Evolutionary conservation across 148 eudicot genomes (phyloP), one percentile per base, ranked within the genome.

Genomic region (Fallopia convolvulus): DNA sequence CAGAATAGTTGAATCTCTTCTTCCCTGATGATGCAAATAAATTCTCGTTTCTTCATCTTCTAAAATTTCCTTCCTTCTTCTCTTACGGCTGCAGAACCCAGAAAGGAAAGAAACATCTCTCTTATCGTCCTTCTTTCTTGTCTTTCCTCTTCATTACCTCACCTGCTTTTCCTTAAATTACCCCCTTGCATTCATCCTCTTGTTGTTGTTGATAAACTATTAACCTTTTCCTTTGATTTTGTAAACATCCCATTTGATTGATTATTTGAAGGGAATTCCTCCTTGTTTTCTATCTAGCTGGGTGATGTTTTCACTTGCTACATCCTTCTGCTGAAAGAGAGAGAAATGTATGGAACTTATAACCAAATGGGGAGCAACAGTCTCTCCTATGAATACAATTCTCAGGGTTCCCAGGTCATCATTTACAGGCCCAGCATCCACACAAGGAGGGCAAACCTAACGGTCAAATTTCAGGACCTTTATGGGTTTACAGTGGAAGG

Each of bases 401-500:
- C 70, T 86, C 90, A 49, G 40, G n/a, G 70, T 4, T 80, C 88
- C 39, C 87, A 91, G 63, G 77, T 90, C 21, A 85, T 89, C 58
- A 83, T 86, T 53, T 84, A 92, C 78, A 89, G 99, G 87, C 99
- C 99, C 71, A 94, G 99, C 84, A 87, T 94, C 56, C 93, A 89
- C 73, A 84, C 97, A 56, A 90, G 97, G 74, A 86, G 99, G 88
- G 99, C 99, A 41, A 94, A 92, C 70, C 78, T 94, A 13, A 85
- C 87, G 17, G 99, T 94, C 1, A 94, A 94, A 79, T 94, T 94
- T 77, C 99, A 92, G 81, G 99, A 94, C 82, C 84, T 92, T 23
- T 92, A 94, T 79, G 96, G 91, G 76, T 94, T 94, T 76, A 87
- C 85, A 1, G 99, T 92, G 20, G 96, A 90, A 87, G 97, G 99